phyloP scores from a whole-genome alignment of 805 yeast species.

The Saturnispora mendoncae region DNA sequence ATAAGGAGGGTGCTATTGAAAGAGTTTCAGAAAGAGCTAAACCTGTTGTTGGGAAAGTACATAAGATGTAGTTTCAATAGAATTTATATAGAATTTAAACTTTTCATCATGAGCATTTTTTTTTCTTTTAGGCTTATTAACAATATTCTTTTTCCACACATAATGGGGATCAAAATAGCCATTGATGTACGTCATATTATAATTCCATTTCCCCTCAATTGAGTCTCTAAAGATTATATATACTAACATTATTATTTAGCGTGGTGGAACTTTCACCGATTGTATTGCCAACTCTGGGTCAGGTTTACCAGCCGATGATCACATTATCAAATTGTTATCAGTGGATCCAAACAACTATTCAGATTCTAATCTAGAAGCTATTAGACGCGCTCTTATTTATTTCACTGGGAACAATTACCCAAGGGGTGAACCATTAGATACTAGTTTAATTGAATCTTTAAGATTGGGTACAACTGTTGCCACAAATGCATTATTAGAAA shows the following conservation, averaged over 20 bases:
- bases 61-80: constrained; percentile 32
- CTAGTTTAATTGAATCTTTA: constrained; percentile 54
- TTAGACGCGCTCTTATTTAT: constrained; percentile 63
- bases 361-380: constrained; percentile 92
- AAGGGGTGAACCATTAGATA: constrained; percentile 50
- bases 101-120: too few species aligned
- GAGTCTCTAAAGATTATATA: neutral
- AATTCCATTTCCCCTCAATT: neutral
- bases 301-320: constrained; percentile 44
- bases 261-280: constrained; percentile 94
- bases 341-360: constrained; percentile 82
- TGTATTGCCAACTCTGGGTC: constrained; percentile 46
- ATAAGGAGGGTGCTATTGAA: constrained; percentile 60
- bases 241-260: constrained; percentile 11
- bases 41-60: constrained; percentile 78
- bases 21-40: constrained; percentile 82
- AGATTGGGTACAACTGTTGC: constrained; percentile 96
- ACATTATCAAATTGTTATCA: constrained; percentile 69
- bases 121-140: neutral
- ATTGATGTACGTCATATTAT: constrained; percentile 14
- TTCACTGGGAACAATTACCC: constrained; percentile 49
- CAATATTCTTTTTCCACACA: neutral
- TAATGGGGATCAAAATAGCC: constrained; percentile 13
- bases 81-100: too few species aligned
- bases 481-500: constrained; percentile 85